Evolutionary conservation across 805 yeast species (phyloP).

Genomic region (Lipomyces sp.): DNA sequence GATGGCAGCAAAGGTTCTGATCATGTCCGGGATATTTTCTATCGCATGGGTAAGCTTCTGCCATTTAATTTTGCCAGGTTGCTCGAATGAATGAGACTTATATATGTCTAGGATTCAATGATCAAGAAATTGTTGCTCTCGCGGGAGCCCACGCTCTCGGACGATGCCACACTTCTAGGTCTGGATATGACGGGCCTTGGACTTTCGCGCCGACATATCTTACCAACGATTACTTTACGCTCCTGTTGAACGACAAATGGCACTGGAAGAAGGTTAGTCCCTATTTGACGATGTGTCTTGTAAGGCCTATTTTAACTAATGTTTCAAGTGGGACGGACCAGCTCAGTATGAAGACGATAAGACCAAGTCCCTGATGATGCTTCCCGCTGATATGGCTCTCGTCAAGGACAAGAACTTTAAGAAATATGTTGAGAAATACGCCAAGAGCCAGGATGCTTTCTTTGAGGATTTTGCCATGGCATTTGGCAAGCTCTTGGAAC

Average conservation of each 20-base stretch:
- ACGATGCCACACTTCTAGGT: conserved; percentile 63
- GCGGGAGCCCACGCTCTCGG: conserved; percentile 69
- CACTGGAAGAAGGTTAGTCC: conserved; percentile 50
- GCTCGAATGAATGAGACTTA: neutral
- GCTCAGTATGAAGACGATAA: conserved; percentile 65
- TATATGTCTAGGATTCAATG: conserved; percentile 55
- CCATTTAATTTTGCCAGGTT: too few relatives aligned
- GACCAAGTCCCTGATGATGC: conserved; percentile 67
- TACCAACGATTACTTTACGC: conserved; percentile 69
- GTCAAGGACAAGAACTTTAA: conserved; percentile 60
- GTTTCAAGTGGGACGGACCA: conserved; percentile 49
- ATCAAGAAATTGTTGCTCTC: conserved; percentile 65
- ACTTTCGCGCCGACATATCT: conserved; percentile 73
- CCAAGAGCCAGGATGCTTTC: conserved; percentile 66
- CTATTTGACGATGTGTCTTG: neutral
- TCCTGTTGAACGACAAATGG: conserved; percentile 61
- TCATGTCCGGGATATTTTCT: conserved; percentile 60
- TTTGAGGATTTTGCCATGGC: conserved; percentile 67
- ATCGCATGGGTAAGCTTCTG: conserved; percentile 49
- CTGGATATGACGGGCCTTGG: conserved; percentile 92
- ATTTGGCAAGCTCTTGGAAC: conserved; percentile 71
- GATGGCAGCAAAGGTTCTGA: conserved; percentile 59
- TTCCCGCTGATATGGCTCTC: conserved; percentile 77
- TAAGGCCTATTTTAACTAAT: conserved; percentile 14
- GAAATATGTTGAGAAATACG: conserved; percentile 66